Percentiles rank a stretch among this genome's conserved stretches.
Evolutionary conservation across 805 yeast genomes (phyloP).

Genomic region (Myxozyma vanderwaltii): DNA sequence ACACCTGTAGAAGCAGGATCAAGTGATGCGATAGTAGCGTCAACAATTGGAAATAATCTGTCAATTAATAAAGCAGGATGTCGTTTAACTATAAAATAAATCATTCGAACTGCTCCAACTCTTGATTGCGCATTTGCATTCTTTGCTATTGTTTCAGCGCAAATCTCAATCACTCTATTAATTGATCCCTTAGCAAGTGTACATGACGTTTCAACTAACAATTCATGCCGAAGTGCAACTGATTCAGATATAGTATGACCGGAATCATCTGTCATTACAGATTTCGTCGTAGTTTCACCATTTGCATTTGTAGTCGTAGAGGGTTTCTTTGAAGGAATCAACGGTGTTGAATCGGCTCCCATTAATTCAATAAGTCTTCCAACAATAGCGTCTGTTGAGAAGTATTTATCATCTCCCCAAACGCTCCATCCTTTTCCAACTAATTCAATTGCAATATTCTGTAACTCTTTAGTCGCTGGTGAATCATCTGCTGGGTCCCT

Average conservation of each 20-base stretch:
- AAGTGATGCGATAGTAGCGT: conserved; percentile 28
- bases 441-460: conserved; percentile 30
- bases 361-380: conserved; percentile 16
- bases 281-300: neutral
- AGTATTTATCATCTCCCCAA: conserved; percentile 29
- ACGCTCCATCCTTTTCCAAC: conserved; percentile 29
- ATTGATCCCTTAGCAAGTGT: conserved; percentile 16
- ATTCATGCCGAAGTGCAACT: conserved; percentile 21
- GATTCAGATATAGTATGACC: neutral
- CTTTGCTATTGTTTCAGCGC: conserved; percentile 21
- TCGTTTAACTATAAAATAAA: conserved; percentile 11
- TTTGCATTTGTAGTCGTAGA: neutral
- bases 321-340: neutral
- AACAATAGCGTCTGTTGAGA: conserved; percentile 6
- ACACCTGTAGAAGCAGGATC: conserved; percentile 27
- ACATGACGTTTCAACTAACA: conserved; percentile 13
- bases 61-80: conserved; percentile 25
- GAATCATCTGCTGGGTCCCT: conserved; percentile 9
- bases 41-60: conserved; percentile 30
- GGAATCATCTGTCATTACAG: neutral
- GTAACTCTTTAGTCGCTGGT: conserved; percentile 8
- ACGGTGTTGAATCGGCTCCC: conserved; percentile 22
- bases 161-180: conserved; percentile 25
- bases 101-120: conserved; percentile 30
- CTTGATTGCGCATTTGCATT: conserved; percentile 18